Evolutionary conservation across 306 rosid genomes (phyloP).

Genomic region (Lithocarpus polystachyus): DNA sequence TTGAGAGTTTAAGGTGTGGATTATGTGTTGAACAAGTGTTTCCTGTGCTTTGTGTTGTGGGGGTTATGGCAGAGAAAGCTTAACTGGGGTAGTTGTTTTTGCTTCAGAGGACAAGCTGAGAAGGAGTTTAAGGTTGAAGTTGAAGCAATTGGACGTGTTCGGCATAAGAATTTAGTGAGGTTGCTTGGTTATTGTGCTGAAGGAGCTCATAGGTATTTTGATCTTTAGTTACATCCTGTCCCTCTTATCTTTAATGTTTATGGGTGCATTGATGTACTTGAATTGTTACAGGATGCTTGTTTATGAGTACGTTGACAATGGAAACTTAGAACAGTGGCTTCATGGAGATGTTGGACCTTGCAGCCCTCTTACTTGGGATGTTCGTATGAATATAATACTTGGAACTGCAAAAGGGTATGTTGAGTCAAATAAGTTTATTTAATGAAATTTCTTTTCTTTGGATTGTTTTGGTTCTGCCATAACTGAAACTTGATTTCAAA

Average conservation of each 20-base stretch:
- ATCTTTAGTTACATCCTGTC: background rate
- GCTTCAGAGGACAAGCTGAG: slow-evolving; percentile 63
- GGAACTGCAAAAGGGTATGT: slow-evolving; percentile 63
- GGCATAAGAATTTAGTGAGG: slow-evolving; percentile 66
- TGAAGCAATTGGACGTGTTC: slow-evolving; percentile 69
- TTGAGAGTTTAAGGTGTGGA: background rate
- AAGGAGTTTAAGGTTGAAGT: slow-evolving; percentile 68
- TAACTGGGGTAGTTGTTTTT: background rate
- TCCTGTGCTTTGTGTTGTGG: background rate
- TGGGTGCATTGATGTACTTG: background rate
- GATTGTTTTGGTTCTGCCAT: background rate
- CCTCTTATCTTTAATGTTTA: background rate
- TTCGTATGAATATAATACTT: slow-evolving; percentile 50
- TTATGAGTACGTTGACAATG: slow-evolving; percentile 58
- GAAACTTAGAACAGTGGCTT: slow-evolving; percentile 65
- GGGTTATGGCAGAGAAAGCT: slow-evolving; percentile 3
- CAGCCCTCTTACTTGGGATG: slow-evolving; percentile 60
- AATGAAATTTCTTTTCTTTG: background rate
- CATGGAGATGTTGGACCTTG: slow-evolving; percentile 58
- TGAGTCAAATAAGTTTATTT: background rate
- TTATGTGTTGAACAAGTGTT: background rate
- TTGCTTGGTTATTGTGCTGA: slow-evolving; percentile 65
- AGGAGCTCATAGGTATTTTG: slow-evolving; percentile 54
- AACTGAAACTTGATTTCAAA: background rate
- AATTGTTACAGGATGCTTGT: slow-evolving; percentile 52